Evolutionary conservation across 2,329 filamentous ascomycete genomes (phyloP).

Genomic region (Talaromyces verruculosus): DNA sequence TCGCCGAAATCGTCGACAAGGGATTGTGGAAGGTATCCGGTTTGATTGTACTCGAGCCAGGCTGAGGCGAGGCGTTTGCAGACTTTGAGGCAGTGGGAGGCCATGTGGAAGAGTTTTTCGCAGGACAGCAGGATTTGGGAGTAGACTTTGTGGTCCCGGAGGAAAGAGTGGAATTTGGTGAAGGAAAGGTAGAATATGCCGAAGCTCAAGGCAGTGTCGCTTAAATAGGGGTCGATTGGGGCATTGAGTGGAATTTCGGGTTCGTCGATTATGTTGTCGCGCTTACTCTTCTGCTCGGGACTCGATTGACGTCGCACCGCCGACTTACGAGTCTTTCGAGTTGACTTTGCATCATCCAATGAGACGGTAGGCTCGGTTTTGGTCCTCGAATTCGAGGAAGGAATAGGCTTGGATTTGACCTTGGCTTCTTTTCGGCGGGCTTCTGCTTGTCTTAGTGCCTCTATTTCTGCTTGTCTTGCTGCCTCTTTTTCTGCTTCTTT

Average conservation of each 20-base stretch:
- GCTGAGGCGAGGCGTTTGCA: constrained; percentile 27
- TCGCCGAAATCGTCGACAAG: constrained; percentile 32
- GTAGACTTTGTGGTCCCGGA: constrained; percentile 14
- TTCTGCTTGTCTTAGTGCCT: neutral
- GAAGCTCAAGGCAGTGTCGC: neutral
- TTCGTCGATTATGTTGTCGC: neutral
- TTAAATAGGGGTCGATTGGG: neutral
- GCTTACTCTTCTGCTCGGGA: neutral
- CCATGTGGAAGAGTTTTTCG: constrained; percentile 13
- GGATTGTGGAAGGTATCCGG: constrained; percentile 33
- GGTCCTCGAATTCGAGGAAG: neutral
- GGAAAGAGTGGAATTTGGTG: constrained; percentile 11
- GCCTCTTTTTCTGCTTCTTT: neutral
- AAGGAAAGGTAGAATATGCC: constrained; percentile 17
- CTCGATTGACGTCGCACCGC: neutral
- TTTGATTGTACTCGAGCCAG: constrained; percentile 34
- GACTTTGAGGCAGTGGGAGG: constrained; percentile 22
- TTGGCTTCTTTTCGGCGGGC: constrained; percentile 2
- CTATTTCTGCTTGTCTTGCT: neutral
- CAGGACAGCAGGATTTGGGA: constrained; percentile 9
- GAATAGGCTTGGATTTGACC: neutral
- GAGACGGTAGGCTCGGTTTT: neutral
- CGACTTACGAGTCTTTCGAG: constrained; percentile 1
- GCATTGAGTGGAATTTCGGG: neutral
- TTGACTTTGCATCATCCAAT: neutral